Conservation (phyloP, 108 stramenopile genomes). For the Chaetoceros tenuissimus region DNA sequence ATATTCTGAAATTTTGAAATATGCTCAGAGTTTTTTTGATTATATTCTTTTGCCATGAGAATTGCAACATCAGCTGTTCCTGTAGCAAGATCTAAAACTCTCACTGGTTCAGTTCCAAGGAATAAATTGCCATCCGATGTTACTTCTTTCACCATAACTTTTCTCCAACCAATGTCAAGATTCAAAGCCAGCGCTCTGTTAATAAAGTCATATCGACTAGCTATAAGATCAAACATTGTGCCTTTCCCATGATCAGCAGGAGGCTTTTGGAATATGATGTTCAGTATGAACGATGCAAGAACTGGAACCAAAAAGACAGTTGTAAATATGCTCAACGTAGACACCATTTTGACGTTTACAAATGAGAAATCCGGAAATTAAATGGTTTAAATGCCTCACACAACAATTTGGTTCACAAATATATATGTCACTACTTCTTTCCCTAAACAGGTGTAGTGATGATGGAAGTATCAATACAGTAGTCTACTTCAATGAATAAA, state of each 20-base stretch:
- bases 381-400: no score
- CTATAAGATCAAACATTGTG: constrained; percentile 87
- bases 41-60: constrained; percentile 45
- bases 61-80: constrained; percentile 93
- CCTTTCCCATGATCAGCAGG: constrained; percentile 55
- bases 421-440: no score
- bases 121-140: constrained; percentile 8
- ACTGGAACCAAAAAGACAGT: not conserved
- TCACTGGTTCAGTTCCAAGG: constrained; percentile 9
- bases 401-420: no score
- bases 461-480: no score
- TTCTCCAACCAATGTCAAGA: constrained; percentile 82
- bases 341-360: no score
- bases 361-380: no score
- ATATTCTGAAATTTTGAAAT: not conserved
- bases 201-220: constrained; percentile 67
- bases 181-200: constrained; percentile 78
- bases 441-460: no score
- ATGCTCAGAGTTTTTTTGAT: constrained; percentile 7
- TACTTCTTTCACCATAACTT: constrained; percentile 48
- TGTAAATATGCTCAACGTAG: not conserved
- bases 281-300: not conserved
- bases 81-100: constrained; percentile 72
- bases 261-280: constrained; percentile 11
- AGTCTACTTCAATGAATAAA: no score